Percentiles rank a stretch among this genome's conserved stretches.
Conservation (phyloP, 345 rosid genomes). For the Pistacia integerrima region DNA sequence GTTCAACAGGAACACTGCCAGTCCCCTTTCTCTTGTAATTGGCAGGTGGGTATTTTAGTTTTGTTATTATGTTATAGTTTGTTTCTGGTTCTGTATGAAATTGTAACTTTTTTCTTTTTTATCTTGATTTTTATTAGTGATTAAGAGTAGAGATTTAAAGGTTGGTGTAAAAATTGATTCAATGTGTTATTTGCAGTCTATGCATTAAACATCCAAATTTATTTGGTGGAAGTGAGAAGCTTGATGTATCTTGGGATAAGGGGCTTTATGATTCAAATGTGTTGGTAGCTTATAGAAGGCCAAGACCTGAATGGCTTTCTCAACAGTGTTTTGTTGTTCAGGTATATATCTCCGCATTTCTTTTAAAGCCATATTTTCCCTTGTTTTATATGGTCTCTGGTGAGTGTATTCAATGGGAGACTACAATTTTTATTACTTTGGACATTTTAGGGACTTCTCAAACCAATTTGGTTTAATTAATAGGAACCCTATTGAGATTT, state of each 20-base stretch:
- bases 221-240: conserved; percentile 99
- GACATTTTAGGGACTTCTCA: neutral
- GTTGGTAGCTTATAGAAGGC: conserved; percentile 83
- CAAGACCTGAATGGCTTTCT: conserved; percentile 89
- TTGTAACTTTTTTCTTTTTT: neutral
- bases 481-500: neutral
- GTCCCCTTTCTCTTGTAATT: conserved; percentile 86
- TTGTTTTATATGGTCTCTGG: neutral
- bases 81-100: neutral
- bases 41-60: conserved; percentile 63
- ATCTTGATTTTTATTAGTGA: neutral
- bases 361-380: neutral
- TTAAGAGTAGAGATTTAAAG: neutral
- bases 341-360: conserved; percentile 34
- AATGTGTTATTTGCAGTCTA: conserved; percentile 56
- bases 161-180: conserved; percentile 16
- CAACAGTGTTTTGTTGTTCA: conserved; percentile 86
- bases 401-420: neutral
- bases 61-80: neutral
- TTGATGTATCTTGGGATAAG: conserved; percentile 91
- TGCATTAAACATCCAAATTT: conserved; percentile 92
- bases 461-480: neutral
- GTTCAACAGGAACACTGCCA: conserved; percentile 50
- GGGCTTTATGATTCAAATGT: conserved; percentile 88
- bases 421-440: neutral